Evolutionary conservation across 2,329 filamentous ascomycete species (phyloP).

Genomic region (Blastomyces emzantsi): DNA sequence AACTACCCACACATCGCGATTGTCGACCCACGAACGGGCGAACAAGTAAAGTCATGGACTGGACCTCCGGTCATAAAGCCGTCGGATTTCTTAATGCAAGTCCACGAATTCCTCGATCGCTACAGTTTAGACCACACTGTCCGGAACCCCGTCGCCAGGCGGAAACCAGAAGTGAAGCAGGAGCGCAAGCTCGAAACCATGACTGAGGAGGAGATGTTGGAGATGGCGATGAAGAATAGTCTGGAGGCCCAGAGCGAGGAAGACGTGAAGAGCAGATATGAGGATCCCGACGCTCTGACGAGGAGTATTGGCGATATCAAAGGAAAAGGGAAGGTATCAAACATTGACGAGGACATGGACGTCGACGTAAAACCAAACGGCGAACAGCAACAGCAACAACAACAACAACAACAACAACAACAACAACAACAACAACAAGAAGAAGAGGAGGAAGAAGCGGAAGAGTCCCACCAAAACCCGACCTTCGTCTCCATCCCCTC

Average conservation of each 20-base stretch:
- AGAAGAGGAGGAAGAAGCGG: slow-evolving; percentile 27
- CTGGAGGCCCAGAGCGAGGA: slow-evolving; percentile 46
- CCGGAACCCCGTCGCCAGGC: slow-evolving; percentile 83
- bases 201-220: slow-evolving; percentile 95
- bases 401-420: too few species aligned
- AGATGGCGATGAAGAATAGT: slow-evolving; percentile 87
- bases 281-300: slow-evolving; percentile 83
- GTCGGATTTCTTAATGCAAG: slow-evolving; percentile 76
- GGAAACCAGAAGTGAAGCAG: slow-evolving; percentile 61
- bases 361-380: slow-evolving; percentile 25
- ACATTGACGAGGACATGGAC: slow-evolving; percentile 31
- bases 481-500: slow-evolving; percentile 64
- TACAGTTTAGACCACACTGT: slow-evolving; percentile 82
- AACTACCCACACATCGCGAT: slow-evolving; percentile 96
- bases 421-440: slow-evolving; percentile 25
- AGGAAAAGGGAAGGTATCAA: slow-evolving; percentile 41
- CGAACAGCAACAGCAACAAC: slow-evolving; percentile 12
- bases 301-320: slow-evolving; percentile 51
- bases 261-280: slow-evolving; percentile 41
- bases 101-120: slow-evolving; percentile 93
- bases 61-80: slow-evolving; percentile 68
- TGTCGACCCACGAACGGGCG: slow-evolving; percentile 87
- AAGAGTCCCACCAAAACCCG: slow-evolving; percentile 27
- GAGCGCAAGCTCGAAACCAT: slow-evolving; percentile 72
- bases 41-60: slow-evolving; percentile 95